Evolutionary conservation across 2,329 filamentous ascomycete species (phyloP).

Genomic region (Diaporthe destruens): DNA sequence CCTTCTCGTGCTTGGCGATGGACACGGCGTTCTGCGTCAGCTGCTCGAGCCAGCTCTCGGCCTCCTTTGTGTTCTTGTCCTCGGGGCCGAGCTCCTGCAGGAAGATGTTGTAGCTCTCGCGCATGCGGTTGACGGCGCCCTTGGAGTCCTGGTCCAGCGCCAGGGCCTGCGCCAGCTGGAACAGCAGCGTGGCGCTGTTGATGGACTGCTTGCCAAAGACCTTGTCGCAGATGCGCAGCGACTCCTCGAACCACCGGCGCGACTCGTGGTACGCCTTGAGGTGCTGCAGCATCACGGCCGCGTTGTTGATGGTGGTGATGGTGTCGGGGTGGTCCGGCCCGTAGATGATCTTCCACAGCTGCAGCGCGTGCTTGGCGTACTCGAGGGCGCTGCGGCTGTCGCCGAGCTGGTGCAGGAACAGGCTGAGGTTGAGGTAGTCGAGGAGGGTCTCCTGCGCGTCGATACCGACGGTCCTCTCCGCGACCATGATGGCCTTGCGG

Average conservation of each 20-base stretch:
- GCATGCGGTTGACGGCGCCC: constrained; percentile 91
- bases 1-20: constrained; percentile 94
- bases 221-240: constrained; percentile 87
- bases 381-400: constrained; percentile 89
- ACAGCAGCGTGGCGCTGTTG: constrained; percentile 93
- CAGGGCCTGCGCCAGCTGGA: constrained; percentile 95
- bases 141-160: constrained; percentile 97
- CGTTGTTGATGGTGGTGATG: constrained; percentile 99
- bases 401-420: constrained; percentile 93
- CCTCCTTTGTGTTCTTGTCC: constrained; percentile 98
- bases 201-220: constrained; percentile 91
- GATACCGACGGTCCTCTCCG: constrained; percentile 92
- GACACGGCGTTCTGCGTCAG: constrained; percentile 95
- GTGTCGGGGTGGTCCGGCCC: constrained; percentile 94
- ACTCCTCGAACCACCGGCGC: constrained; percentile 95
- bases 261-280: constrained; percentile 96
- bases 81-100: constrained; percentile 85
- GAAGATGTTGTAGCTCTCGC: constrained; percentile 97
- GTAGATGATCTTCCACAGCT: constrained; percentile 98
- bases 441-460: constrained; percentile 95
- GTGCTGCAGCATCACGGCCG: constrained; percentile 96
- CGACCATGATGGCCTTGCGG: constrained; percentile 95
- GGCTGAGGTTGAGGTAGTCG: constrained; percentile 93
- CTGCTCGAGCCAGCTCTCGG: constrained; percentile 95
- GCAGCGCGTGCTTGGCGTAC: constrained; percentile 92